Base-by-base conservation (phyloP, 495 filamentous ascomycete genomes). In the Aspergillus nidulans region DNA sequence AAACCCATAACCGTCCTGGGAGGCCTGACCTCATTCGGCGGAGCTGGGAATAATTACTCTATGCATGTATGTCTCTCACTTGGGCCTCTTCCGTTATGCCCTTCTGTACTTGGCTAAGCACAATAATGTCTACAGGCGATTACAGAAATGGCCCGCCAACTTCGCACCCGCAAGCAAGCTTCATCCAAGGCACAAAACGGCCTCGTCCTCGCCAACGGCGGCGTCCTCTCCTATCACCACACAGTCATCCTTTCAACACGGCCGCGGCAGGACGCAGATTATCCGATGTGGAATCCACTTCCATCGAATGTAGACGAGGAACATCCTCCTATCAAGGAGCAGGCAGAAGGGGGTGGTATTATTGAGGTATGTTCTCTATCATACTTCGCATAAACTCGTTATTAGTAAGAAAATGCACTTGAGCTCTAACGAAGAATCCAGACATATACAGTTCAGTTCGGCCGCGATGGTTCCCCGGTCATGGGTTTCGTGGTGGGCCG, bases 21-120 rank as follows among this genome's bases (percentile, higher is more conserved):
- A 1, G 81, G 81, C 0, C 57, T 84, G 15, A 84, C 81, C 38
- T 81, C 76, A 10, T 84, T 84, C 51, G 81, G 81, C 4, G 81
- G 81, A 0, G 80, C 81, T 19, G 81, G 81, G 0, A 84, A 84
- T 59, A 84, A 84, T 42, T 84, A 84, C 55, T 80, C 77, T 5
- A 79, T 82, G 75, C 81, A 84, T 69, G 81, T 53, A 19, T 23
- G 44, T n/a, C 6, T 7, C 32, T 36, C 44, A 7, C 26, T 9
- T 9, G 9, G 4, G 19, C 1, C 23, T 19, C 43, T 6, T 24
- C 43, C 15, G 4, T 8, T 24, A 23, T 25, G 9, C 15, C 18
- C 8, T 7, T 25, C 19, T 12, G 2, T 19, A 24, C 12, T 28
- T 4, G 9, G 16, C 25, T 30, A 8, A 45, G 19, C 44, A 18